phyloP scores from a whole-genome alignment of 2,329 filamentous ascomycete species.

The Xylaria hypoxylon region DNA sequence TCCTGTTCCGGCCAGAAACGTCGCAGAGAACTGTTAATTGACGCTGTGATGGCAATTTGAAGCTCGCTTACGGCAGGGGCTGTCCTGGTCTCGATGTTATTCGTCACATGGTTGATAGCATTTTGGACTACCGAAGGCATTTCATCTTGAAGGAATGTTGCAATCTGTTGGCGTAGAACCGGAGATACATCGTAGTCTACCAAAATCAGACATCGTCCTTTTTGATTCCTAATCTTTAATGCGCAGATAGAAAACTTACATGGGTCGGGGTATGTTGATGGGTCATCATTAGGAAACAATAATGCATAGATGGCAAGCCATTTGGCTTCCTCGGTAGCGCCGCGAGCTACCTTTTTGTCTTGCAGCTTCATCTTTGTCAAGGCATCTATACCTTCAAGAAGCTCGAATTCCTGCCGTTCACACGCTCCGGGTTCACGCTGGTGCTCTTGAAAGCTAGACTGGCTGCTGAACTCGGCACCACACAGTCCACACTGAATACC shows the following conservation, averaged over 20 bases:
- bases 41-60: neutral
- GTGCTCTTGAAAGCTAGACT: neutral
- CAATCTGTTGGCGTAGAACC: neutral
- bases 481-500: constrained; percentile 1
- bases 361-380: neutral
- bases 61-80: neutral
- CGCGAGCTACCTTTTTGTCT: neutral
- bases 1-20: neutral
- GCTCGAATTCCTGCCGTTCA: neutral
- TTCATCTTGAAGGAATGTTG: neutral
- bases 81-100: neutral
- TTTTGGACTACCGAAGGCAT: neutral
- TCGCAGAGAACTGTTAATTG: neutral
- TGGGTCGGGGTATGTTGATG: neutral
- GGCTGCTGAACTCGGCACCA: neutral
- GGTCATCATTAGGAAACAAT: neutral
- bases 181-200: neutral
- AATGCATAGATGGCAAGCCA: neutral
- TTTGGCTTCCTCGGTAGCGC: neutral
- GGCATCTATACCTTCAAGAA: neutral
- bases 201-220: neutral
- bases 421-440: neutral
- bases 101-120: neutral
- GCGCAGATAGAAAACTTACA: neutral
- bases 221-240: neutral